Evolutionary conservation across 176 grass and related monocot species (phyloP).

Genomic region (Canna indica): DNA sequence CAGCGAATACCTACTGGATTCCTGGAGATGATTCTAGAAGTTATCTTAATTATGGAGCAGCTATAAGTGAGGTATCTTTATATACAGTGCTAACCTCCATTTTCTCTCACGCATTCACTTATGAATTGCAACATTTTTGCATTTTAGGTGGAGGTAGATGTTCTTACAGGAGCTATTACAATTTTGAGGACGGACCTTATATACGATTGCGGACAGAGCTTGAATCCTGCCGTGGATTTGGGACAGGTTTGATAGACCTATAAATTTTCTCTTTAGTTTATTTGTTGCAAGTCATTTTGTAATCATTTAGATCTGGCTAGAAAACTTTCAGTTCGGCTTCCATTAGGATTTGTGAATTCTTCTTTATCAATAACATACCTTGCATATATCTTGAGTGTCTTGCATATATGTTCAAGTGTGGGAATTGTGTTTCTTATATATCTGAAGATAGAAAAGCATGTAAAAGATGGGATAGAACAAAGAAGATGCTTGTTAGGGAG

Average conservation of each 20-base stretch:
- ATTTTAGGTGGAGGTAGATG: slow-evolving; percentile 83
- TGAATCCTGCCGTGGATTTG: slow-evolving; percentile 92
- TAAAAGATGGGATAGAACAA: too few relatives aligned
- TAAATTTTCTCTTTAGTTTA: neutral
- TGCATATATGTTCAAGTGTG: too few relatives aligned
- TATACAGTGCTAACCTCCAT: neutral
- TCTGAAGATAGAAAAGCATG: neutral
- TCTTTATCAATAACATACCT: neutral
- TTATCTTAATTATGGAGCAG: slow-evolving; percentile 92
- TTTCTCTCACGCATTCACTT: neutral
- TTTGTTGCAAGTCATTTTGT: neutral
- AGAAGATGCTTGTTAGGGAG: too few relatives aligned
- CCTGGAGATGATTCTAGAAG: slow-evolving; percentile 33
- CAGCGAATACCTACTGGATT: slow-evolving; percentile 58
- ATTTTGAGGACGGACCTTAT: slow-evolving; percentile 75
- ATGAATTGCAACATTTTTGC: neutral
- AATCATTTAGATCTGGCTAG: neutral
- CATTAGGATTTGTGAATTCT: neutral
- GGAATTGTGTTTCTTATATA: slow-evolving; percentile 2
- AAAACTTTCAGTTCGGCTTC: neutral
- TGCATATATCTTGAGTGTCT: neutral
- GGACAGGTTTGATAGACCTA: slow-evolving; percentile 48
- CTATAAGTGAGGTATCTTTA: slow-evolving; percentile 69
- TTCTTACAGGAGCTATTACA: slow-evolving; percentile 73
- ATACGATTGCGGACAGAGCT: slow-evolving; percentile 90